phyloP scores from a whole-genome alignment of 2,329 filamentous ascomycete species.

The Fusarium veterinarium region DNA sequence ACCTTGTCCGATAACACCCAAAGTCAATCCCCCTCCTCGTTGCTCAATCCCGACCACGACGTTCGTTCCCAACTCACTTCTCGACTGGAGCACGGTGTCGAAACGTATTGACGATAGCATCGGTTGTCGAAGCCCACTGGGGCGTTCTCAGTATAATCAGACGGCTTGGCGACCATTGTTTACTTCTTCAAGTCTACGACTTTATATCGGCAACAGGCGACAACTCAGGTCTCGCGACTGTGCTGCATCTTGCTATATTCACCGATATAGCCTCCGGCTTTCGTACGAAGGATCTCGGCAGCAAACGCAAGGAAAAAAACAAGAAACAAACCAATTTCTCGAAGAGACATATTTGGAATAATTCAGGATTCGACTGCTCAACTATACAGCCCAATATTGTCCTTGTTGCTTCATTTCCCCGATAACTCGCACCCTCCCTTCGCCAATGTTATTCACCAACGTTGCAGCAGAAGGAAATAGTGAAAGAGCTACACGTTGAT shows the following conservation, averaged over 20 bases:
- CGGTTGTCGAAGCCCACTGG: not conserved
- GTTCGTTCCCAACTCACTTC: conserved; percentile 26
- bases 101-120: conserved; percentile 12
- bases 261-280: conserved; percentile 6
- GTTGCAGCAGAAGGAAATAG: conserved; percentile 5
- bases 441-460: conserved; percentile 25
- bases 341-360: not conserved
- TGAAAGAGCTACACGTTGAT: conserved; percentile 5
- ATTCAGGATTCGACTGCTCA: not conserved
- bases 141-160: not conserved
- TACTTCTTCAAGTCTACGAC: not conserved
- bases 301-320: not conserved
- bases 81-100: conserved; percentile 1
- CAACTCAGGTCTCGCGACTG: conserved; percentile 19
- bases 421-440: conserved; percentile 2
- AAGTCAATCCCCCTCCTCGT: conserved; percentile 29
- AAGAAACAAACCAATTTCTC: not conserved
- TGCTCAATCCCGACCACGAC: conserved; percentile 28
- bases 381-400: not conserved
- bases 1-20: conserved; percentile 33
- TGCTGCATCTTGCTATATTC: conserved; percentile 19
- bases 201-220: not conserved
- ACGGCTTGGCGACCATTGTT: conserved; percentile 1
- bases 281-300: not conserved
- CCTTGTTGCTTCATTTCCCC: not conserved